Conservation (phyloP, 2,329 filamentous ascomycete genomes). For the Eutypella sp. region DNA sequence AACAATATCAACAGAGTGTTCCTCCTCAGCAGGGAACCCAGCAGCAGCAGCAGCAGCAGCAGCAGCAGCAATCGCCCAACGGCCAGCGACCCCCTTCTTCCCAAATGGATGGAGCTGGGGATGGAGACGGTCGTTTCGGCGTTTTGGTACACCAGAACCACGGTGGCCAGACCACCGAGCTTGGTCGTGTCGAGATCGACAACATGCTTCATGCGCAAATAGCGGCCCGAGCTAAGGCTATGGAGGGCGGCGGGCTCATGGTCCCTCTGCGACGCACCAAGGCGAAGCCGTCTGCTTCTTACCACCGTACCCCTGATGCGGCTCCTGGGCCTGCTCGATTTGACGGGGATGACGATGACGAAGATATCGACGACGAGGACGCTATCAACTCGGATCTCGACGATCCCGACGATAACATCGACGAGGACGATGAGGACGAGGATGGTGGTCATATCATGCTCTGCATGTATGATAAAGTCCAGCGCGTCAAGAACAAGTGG, state of each 20-base stretch:
- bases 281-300: constrained; percentile 23
- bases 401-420: constrained; percentile 80
- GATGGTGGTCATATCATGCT: constrained; percentile 90
- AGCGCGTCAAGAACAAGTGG: constrained; percentile 99
- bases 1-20: constrained; percentile 27
- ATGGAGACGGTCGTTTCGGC: constrained; percentile 52
- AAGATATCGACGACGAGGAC: constrained; percentile 72
- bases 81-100: constrained; percentile 38
- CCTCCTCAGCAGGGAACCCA: constrained; percentile 18
- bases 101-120: constrained; percentile 73
- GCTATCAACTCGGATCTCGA: constrained; percentile 98
- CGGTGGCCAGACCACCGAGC: constrained; percentile 48
- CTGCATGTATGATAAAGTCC: constrained; percentile 99
- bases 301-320: constrained; percentile 11
- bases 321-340: constrained; percentile 41
- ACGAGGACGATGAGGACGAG: constrained; percentile 83
- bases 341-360: constrained; percentile 61
- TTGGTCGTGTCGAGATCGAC: constrained; percentile 61
- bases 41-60: constrained; percentile 18
- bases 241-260: constrained; percentile 75
- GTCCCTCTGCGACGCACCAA: constrained; percentile 59
- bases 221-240: constrained; percentile 57
- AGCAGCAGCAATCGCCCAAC: constrained; percentile 32
- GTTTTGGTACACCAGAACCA: constrained; percentile 55
- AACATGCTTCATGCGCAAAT: constrained; percentile 64